Evolutionary conservation across 2,329 filamentous ascomycete genomes (phyloP), one percentile per base, ranked within the genome.

Genomic region (Teratosphaeriaceae sp.): DNA sequence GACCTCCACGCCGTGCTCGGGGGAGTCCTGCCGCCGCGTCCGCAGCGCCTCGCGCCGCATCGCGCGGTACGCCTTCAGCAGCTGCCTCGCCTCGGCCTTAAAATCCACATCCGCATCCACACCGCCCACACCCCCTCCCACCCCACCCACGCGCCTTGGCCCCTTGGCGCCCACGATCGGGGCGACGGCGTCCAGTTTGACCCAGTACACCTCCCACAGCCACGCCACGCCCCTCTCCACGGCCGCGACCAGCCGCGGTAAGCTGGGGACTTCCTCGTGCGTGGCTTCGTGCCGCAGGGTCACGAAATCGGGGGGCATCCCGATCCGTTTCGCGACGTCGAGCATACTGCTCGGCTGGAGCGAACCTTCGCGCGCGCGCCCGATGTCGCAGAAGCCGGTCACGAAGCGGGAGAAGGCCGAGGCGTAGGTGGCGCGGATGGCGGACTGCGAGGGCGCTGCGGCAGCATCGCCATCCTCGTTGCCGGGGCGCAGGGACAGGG

Each of bases 161-260:
- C n/a, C n/a, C n/a, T n/a, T n/a, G n/a, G n/a, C n/a, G n/a, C n/a
- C n/a, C n/a, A n/a, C n/a, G n/a, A n/a, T n/a, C n/a, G n/a, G n/a
- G n/a, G n/a, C n/a, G n/a, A n/a, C n/a, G n/a, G n/a, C 56, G 42
- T 72, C 69, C 16, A 80, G 59, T 27, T 68, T 65, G 11, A 58
- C 66, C 89, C 89, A 97, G 69, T 94, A 96, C 63, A 86, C 86
- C 41, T 81, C 75, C 86, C 87, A 95, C 40, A 96, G 80, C 89
- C 89, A 96, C 34, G 73, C 71, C 48, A 96, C 70, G 1, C 84
- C 86, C 54, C 83, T 79, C 49, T 73, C 68, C 1, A 84, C 79
- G 1, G 84, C 84, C 26, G 74, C 74, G 40, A 87, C 78, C 48
- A 96, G 70, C 49, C 87, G 80, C 9, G 77, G 73, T 41, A 95